Percentiles rank a stretch among this genome's conserved stretches.
These are phyloP conservation scores for Triangularia verruculosa DNA, from an alignment of 2,329 filamentous ascomycete species.

Conservation along the genomic window DNA sequence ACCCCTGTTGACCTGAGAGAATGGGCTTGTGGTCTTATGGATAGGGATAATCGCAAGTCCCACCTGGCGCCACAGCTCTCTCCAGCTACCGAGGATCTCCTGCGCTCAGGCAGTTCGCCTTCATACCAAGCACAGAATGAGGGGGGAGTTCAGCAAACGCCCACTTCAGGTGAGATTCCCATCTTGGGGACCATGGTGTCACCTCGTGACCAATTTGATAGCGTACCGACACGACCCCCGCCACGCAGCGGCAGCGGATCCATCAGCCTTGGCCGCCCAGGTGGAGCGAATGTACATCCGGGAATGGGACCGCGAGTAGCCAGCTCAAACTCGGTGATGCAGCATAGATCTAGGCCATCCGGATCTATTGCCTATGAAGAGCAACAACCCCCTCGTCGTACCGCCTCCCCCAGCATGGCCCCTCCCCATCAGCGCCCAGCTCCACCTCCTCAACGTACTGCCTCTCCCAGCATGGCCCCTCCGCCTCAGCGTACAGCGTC, in stretches of 20 bases:
- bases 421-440: background rate
- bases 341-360: conserved; percentile 43
- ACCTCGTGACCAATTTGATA: conserved; percentile 48
- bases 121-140: conserved; percentile 44
- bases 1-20: conserved; percentile 91
- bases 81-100: conserved; percentile 72
- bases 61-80: conserved; percentile 80
- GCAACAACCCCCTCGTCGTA: conserved; percentile 4
- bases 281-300: conserved; percentile 46
- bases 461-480: conserved; percentile 12
- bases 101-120: conserved; percentile 62
- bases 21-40: conserved; percentile 93
- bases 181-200: conserved; percentile 58
- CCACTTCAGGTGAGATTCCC: conserved; percentile 70
- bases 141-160: conserved; percentile 51
- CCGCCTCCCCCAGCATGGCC: conserved; percentile 13
- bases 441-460: conserved; percentile 5
- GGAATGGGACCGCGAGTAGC: conserved; percentile 52
- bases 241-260: conserved; percentile 43
- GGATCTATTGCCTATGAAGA: conserved; percentile 16
- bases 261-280: conserved; percentile 45
- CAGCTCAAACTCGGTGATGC: conserved; percentile 48
- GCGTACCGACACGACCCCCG: conserved; percentile 49
- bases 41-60: conserved; percentile 91
- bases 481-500: conserved; percentile 4